A percentile compares a stretch with the other conserved stretches of the same genome.
These are phyloP conservation scores for Candida dendrica DNA, from an alignment of 805 yeast species.

Conservation along the genomic window DNA sequence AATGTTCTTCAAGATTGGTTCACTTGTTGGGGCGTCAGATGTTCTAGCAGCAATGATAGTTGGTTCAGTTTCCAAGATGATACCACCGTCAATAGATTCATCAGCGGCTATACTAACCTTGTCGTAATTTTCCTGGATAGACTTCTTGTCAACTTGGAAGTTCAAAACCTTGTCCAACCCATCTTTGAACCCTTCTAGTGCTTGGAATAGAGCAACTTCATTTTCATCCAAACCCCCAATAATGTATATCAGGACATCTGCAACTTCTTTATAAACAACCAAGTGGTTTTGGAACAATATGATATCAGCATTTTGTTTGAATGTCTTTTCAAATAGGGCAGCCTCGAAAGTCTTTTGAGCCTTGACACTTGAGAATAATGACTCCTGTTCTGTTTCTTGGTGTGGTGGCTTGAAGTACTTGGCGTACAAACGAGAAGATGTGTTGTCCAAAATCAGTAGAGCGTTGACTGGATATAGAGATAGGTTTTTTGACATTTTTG, in stretches of 20 bases:
- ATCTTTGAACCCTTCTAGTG: conserved; percentile 71
- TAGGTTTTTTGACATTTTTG: conserved; percentile 35
- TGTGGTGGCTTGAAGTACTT: conserved; percentile 77
- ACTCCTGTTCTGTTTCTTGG: conserved; percentile 22
- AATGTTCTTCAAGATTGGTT: conserved; percentile 49
- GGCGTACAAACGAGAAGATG: conserved; percentile 74
- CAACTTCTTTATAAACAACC: conserved; percentile 78
- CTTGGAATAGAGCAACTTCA: conserved; percentile 71
- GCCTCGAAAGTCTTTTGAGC: conserved; percentile 76
- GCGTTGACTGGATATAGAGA: conserved; percentile 82
- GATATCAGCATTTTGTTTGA: conserved; percentile 74
- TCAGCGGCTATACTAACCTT: conserved; percentile 80
- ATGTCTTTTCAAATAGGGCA: conserved; percentile 65
- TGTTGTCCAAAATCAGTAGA: conserved; percentile 69
- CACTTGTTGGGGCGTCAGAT: conserved; percentile 76
- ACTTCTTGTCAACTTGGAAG: conserved; percentile 63
- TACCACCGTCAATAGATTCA: conserved; percentile 90
- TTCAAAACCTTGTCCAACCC: conserved; percentile 72
- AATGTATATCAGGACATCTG: conserved; percentile 67
- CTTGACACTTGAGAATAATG: conserved; percentile 36
- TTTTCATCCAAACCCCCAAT: conserved; percentile 78
- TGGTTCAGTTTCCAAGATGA: conserved; percentile 85
- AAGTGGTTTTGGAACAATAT: conserved; percentile 71
- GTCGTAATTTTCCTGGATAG: conserved; percentile 78
- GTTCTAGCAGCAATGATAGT: conserved; percentile 84